phyloP scores from a whole-genome alignment of 1,284 basidiomycete genomes.

The Malassezia nana region DNA sequence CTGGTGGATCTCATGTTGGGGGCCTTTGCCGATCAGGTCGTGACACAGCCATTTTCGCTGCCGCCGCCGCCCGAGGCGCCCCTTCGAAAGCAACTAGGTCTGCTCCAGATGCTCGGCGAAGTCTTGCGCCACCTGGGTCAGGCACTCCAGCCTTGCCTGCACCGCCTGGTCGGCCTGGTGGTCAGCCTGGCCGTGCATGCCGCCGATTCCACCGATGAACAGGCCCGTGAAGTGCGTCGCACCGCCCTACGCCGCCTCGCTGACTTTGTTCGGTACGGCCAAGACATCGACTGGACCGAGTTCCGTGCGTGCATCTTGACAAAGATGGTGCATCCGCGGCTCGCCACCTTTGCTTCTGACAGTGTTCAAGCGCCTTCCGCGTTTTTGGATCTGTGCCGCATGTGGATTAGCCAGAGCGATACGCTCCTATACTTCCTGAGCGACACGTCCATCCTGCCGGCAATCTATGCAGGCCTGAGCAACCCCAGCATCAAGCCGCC shows the following conservation, averaged over 20 bases:
- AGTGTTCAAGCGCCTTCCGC: constrained; percentile 87
- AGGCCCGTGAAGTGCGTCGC: constrained; percentile 54
- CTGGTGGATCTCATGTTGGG: constrained; percentile 84
- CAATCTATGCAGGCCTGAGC: constrained; percentile 69
- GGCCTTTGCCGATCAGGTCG: constrained; percentile 54
- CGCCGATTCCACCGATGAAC: constrained; percentile 17
- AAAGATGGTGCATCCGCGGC: constrained; percentile 69
- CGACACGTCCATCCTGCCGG: constrained; percentile 62
- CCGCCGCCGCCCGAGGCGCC: constrained; percentile 21
- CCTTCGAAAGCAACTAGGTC: constrained; percentile 31
- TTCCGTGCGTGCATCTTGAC: constrained; percentile 64
- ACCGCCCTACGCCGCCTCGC: constrained; percentile 73
- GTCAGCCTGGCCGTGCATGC: constrained; percentile 38
- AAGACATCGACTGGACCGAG: constrained; percentile 63
- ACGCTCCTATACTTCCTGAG: constrained; percentile 63
- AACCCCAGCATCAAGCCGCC: constrained; percentile 76
- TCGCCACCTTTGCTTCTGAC: constrained; percentile 66
- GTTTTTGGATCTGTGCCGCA: constrained; percentile 72
- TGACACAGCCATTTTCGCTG: constrained; percentile 21
- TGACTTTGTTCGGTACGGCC: constrained; percentile 65
- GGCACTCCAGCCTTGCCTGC: constrained; percentile 27
- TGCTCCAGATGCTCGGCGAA: constrained; percentile 49
- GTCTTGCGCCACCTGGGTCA: constrained; percentile 39
- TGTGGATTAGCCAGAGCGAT: constrained; percentile 61
- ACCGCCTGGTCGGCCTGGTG: constrained; percentile 26